These are phyloP conservation scores for Kurtzmaniella quercitrusa DNA, from an alignment of 1,139 yeast species.

Conservation along the genomic window DNA sequence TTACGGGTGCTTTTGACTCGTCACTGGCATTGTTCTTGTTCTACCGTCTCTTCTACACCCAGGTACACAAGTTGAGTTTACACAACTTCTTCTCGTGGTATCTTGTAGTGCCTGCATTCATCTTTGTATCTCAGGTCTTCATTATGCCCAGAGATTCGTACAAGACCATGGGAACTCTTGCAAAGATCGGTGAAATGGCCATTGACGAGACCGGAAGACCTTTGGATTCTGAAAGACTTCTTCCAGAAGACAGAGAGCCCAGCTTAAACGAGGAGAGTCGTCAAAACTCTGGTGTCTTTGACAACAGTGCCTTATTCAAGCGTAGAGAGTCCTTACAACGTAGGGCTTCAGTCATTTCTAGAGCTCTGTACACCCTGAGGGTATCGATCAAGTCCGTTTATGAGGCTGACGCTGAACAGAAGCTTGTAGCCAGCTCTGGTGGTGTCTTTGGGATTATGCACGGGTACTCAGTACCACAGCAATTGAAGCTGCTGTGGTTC, in stretches of 20 bases:
- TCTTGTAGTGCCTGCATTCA: constrained; percentile 68
- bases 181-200: constrained; percentile 66
- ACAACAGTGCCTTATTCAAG: constrained; percentile 39
- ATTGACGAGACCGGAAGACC: constrained; percentile 61
- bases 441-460: constrained; percentile 88
- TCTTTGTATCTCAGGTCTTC: constrained; percentile 63
- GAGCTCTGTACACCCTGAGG: constrained; percentile 29
- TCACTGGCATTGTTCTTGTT: constrained; percentile 68
- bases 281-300: constrained; percentile 11
- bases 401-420: constrained; percentile 61
- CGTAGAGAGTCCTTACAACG: constrained; percentile 31
- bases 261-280: constrained; percentile 5
- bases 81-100: constrained; percentile 61
- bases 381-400: constrained; percentile 49
- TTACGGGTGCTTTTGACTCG: constrained; percentile 78
- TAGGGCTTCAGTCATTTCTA: constrained; percentile 34
- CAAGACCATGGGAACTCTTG: constrained; percentile 64
- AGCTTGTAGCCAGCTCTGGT: constrained; percentile 51
- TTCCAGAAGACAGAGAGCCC: constrained; percentile 29
- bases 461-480: constrained; percentile 55
- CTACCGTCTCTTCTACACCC: constrained; percentile 61
- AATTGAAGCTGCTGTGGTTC: constrained; percentile 76
- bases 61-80: constrained; percentile 28
- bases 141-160: constrained; percentile 79
- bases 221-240: constrained; percentile 33